Evolutionary conservation across 179 eudicot species (phyloP), one percentile per base, ranked within the genome.

Genomic region (Patellifolia procumbens): DNA sequence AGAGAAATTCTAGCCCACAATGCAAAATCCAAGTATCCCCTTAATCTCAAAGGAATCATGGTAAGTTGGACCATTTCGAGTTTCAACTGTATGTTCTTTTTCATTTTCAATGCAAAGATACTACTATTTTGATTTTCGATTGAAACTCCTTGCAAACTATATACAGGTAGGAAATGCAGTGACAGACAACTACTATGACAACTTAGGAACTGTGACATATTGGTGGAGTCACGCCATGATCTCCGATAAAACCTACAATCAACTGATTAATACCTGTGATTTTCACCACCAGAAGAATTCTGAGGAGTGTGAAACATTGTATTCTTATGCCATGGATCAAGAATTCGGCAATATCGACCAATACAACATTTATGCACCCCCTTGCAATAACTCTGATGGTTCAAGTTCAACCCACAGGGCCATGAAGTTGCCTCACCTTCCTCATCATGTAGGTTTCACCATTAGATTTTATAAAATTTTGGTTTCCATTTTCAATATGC

Each of bases 201-300:
- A 93, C 79, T 76, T 93, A 12, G 99, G 99, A 49, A 95, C 97
- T 1, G 99, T 93, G 78, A 89, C 88, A 31, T 95, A 91, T 59
- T 93, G 94, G 97, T 95, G 99, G 99, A 95, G 96, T 84, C 99
- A 95, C 65, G 98, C 99, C 3, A 93, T 95, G 97, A 95, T 95
- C 74, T 95, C 99, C 0, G 99, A 95, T 64, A 83, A 70, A 74
- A 91, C 97, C 0, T 91, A 82, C 74, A 82, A 74, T 43, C 91
- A 88, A 49, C 86, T 95, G 10, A 82, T 88, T 9, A 85, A 86
- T 83, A 89, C 88, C 0, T 95, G 99, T 51, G 91, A 95, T 82
- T 95, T 95, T 83, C 86, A 83, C 72, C 79, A 79, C 12, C 89
- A 87, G 76, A 90, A 95, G 83, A 90, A 91, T 35, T 92, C 99